These are phyloP conservation scores for Cerrena zonata DNA, from an alignment of 1,284 basidiomycete genomes.

Conservation along the genomic window DNA sequence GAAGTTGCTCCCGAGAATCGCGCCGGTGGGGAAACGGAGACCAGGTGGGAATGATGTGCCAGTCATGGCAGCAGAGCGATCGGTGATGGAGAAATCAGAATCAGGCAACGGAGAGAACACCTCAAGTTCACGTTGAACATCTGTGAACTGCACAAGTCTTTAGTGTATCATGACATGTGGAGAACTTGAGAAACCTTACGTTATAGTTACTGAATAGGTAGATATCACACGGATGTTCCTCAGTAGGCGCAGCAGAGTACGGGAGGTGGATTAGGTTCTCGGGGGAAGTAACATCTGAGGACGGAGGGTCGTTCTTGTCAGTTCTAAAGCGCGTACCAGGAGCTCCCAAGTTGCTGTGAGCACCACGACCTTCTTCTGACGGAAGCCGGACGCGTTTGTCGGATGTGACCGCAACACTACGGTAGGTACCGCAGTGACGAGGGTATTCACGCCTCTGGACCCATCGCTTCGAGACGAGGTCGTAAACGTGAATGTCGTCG, in stretches of 20 bases:
- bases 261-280: conserved; percentile 66
- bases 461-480: conserved; percentile 71
- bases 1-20: conserved; percentile 80
- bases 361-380: conserved; percentile 47
- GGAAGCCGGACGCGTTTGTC: conserved; percentile 63
- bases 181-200: conserved; percentile 36
- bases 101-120: conserved; percentile 74
- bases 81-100: conserved; percentile 64
- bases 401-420: conserved; percentile 79
- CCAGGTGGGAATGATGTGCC: conserved; percentile 81
- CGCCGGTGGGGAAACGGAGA: conserved; percentile 87
- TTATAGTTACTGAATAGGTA: conserved; percentile 86
- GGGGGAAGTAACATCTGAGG: conserved; percentile 44
- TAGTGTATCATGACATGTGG: background rate
- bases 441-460: conserved; percentile 75
- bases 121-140: conserved; percentile 89
- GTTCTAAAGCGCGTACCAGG: conserved; percentile 54
- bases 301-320: conserved; percentile 34
- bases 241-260: conserved; percentile 65
- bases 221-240: conserved; percentile 73
- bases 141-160: conserved; percentile 64
- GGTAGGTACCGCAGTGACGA: conserved; percentile 87
- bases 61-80: conserved; percentile 72
- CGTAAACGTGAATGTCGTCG: conserved; percentile 86
- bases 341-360: conserved; percentile 42